Conservation (phyloP, 139 green algal species). For the Limnomonas spitsbergensis region DNA sequence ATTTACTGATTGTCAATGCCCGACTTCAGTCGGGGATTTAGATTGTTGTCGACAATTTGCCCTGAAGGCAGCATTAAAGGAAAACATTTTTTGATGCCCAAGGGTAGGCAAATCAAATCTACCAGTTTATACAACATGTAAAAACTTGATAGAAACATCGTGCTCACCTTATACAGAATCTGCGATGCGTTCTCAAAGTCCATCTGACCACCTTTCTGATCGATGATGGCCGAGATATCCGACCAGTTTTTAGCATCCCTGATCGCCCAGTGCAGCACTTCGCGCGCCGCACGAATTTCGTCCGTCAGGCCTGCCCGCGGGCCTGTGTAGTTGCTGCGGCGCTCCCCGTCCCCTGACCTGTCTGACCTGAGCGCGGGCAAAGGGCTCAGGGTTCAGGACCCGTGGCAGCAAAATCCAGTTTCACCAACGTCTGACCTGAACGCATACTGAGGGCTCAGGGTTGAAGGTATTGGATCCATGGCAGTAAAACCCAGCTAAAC, state of each 20-base stretch:
- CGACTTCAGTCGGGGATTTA: neutral
- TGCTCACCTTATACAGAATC: slow-evolving; percentile 26
- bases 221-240: slow-evolving; percentile 12
- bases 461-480: no score
- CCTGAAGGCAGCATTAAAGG: neutral
- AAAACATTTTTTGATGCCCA: neutral
- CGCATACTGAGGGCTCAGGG: no score
- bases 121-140: neutral
- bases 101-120: no score
- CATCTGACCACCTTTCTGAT: slow-evolving; percentile 12
- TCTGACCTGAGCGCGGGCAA: no score
- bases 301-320: neutral
- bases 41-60: neutral
- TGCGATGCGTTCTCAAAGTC: slow-evolving; percentile 22
- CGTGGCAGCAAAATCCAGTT: no score
- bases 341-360: neutral
- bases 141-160: no score
- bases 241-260: slow-evolving; percentile 12
- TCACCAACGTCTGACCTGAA: no score
- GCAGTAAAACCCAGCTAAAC: no score
- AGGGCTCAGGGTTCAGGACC: no score
- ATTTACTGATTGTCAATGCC: no score
- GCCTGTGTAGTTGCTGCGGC: neutral
- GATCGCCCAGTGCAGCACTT: slow-evolving; percentile 20
- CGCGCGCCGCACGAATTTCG: neutral